phyloP scores from a whole-genome alignment of 495 filamentous ascomycete genomes.

The Daldinia bambusicola region DNA sequence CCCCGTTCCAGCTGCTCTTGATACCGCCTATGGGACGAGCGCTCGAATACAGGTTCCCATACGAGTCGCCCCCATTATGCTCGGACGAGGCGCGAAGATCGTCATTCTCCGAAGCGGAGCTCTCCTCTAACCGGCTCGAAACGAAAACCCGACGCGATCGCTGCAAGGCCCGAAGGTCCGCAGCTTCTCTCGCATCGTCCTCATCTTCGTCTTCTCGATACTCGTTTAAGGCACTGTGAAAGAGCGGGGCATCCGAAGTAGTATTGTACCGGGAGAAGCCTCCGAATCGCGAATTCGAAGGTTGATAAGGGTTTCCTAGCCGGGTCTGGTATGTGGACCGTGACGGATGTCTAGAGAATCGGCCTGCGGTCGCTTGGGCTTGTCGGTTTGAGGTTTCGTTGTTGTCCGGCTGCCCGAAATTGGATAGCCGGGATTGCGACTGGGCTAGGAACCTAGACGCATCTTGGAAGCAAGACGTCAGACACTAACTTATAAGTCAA shows the following conservation, averaged over 20 bases:
- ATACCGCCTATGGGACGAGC: slow-evolving; percentile 62
- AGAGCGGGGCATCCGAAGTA: slow-evolving; percentile 83
- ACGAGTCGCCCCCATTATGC: slow-evolving; percentile 58
- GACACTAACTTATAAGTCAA: slow-evolving; percentile 18
- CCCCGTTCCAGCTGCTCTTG: slow-evolving; percentile 68
- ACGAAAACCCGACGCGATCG: slow-evolving; percentile 89
- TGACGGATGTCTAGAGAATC: slow-evolving; percentile 50
- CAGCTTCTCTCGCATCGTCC: slow-evolving; percentile 90
- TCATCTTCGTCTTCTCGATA: slow-evolving; percentile 91
- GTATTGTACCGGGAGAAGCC: slow-evolving; percentile 78
- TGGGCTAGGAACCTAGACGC: slow-evolving; percentile 97
- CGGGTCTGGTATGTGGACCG: slow-evolving; percentile 53
- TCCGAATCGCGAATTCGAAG: slow-evolving; percentile 70
- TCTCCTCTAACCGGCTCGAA: slow-evolving; percentile 78
- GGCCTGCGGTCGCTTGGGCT: slow-evolving; percentile 48
- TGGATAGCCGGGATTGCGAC: slow-evolving; percentile 85
- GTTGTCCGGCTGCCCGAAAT: slow-evolving; percentile 70
- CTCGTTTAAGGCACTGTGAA: slow-evolving; percentile 81
- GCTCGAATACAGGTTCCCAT: slow-evolving; percentile 49
- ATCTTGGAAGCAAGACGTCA: slow-evolving; percentile 66
- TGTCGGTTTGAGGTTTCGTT: slow-evolving; percentile 52
- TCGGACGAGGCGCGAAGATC: slow-evolving; percentile 65
- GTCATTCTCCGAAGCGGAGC: slow-evolving; percentile 80
- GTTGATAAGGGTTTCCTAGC: slow-evolving; percentile 77
- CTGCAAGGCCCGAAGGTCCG: slow-evolving; percentile 92